Percentiles rank a stretch among this genome's conserved stretches.
Conservation (phyloP, 148 eudicot species). For the Nepenthes mirabilis region DNA sequence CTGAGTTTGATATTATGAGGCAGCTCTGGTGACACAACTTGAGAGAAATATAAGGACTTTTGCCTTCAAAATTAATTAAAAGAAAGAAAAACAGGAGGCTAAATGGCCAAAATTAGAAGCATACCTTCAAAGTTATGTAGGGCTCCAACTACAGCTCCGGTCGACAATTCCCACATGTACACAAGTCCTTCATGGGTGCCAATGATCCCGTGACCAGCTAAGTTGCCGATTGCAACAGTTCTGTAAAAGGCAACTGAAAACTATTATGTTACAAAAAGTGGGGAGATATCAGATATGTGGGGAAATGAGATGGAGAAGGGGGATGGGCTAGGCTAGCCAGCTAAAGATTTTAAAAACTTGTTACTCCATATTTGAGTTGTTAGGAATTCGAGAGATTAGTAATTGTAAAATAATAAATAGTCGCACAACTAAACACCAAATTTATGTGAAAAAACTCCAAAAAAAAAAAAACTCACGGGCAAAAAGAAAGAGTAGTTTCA, state of each 20-base stretch:
- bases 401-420: too few relatives aligned
- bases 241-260: constrained; percentile 21
- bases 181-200: constrained; percentile 63
- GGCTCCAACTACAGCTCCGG: constrained; percentile 40
- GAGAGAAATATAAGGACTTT: background rate
- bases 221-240: constrained; percentile 42
- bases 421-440: too few relatives aligned
- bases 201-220: constrained; percentile 62
- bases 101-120: background rate
- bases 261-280: constrained; percentile 1
- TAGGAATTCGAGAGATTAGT: too few relatives aligned
- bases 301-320: background rate
- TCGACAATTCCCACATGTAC: constrained; percentile 65
- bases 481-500: too few relatives aligned
- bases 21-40: too few relatives aligned
- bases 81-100: background rate
- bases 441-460: too few relatives aligned
- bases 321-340: too few relatives aligned
- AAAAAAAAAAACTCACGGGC: too few relatives aligned
- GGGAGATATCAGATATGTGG: background rate
- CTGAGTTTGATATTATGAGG: too few relatives aligned
- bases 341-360: too few relatives aligned
- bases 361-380: too few relatives aligned
- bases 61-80: background rate
- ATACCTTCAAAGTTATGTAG: constrained; percentile 59